A percentile compares a stretch with the other conserved stretches of the same genome.
Conservation (phyloP, 2,329 filamentous ascomycete genomes). For the Ascochyta pisi region DNA sequence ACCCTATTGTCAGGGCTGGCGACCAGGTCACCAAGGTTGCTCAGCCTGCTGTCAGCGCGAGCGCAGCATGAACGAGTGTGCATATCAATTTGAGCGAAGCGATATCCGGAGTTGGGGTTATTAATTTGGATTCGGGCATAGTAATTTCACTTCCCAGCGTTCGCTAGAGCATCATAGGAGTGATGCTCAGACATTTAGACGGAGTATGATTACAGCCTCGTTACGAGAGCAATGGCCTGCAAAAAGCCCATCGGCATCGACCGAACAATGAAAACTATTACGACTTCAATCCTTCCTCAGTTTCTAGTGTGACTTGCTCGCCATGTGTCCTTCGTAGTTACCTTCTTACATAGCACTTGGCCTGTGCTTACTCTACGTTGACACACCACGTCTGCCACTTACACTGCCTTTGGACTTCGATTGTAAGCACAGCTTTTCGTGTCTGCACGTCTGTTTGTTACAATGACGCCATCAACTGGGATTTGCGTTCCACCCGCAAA, state of each 20-base stretch:
- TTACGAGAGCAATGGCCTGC: constrained; percentile 23
- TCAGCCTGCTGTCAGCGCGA: constrained; percentile 80
- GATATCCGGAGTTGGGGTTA: constrained; percentile 45
- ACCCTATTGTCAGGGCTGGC: constrained; percentile 85
- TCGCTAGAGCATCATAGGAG: constrained; percentile 34
- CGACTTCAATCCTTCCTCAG: background rate
- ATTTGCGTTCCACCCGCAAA: constrained; percentile 28
- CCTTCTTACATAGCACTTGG: background rate
- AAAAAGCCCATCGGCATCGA: constrained; percentile 27
- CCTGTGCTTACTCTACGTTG: background rate
- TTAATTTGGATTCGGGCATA: constrained; percentile 29
- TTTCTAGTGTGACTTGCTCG: background rate
- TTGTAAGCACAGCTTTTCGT: background rate
- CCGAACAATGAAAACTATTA: constrained; percentile 29
- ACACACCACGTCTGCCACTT: background rate
- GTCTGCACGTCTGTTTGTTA: background rate
- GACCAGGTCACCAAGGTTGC: constrained; percentile 83
- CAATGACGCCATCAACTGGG: constrained; percentile 17
- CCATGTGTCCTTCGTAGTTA: background rate
- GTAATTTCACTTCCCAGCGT: constrained; percentile 39
- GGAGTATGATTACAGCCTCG: constrained; percentile 38
- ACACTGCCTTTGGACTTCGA: background rate
- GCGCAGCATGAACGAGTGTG: constrained; percentile 68
- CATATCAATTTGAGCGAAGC: constrained; percentile 33
- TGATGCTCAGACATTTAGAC: constrained; percentile 37